Evolutionary conservation across 176 grass and related monocot species (phyloP), one percentile per base, ranked within the genome.

Genomic region (Olyra latifolia): DNA sequence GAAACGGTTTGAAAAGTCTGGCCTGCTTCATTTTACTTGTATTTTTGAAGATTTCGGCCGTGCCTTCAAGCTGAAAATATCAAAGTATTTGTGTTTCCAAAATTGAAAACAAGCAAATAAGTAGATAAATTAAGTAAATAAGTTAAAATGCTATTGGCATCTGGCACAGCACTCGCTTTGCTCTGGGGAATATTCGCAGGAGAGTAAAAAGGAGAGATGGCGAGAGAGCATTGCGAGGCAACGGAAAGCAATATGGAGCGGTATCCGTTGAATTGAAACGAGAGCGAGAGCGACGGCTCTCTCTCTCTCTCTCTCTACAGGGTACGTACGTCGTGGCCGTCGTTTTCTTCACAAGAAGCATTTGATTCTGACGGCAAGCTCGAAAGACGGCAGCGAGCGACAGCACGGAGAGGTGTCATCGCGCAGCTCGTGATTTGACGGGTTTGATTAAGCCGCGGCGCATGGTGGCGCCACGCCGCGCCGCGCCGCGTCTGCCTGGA

Each of bases 401-500:
- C 5, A 12, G 39, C 8, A 3, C 0, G 16, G 12, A 28, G 19
- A 19, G 44, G 80, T 27, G 14, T 54, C 42, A n/a, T 50, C 9
- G 27, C 44, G 28, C 30, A 24, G 28, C 5, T 49, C 11, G 9
- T 19, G 75, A 77, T 78, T 78, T 77, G 75, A 63, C 17, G 58
- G 66, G 22, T 28, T 80, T 64, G 19, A 43, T 82, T 62, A 62
- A 53, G 16, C 0, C 2, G 19, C 0, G 5, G 17, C 48, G 16
- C 30, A 17, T 58, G 71, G 12, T 11, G 13, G 47, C 47, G 69
- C 23, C 75, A 56, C 50, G 63, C n/a, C n/a, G 30, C 52, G 81
- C 57, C 72, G 14, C 62, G 81, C 87, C 82, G 82, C 87, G 82
- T 76, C 80, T 8, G 69, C 40, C 9, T 56, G 77, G 67, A 52